phyloP scores from a whole-genome alignment of 2,329 filamentous ascomycete genomes.

The Fusarium buxicola region DNA sequence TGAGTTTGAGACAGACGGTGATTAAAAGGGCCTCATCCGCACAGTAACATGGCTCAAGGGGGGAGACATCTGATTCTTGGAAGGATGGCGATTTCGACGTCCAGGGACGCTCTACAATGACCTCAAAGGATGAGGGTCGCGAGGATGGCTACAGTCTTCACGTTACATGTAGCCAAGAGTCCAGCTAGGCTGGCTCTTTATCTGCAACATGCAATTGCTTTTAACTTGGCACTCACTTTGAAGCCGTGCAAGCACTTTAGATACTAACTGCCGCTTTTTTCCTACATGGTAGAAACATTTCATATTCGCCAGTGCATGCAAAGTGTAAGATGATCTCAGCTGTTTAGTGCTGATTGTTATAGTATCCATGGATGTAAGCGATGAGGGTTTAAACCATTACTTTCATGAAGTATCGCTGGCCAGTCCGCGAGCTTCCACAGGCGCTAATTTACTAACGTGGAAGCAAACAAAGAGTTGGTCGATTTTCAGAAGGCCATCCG shows the following conservation, averaged over 20 bases:
- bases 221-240: not conserved
- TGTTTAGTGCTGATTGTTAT: too few relatives aligned
- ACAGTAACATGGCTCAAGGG: not conserved
- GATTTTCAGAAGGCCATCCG: conserved; percentile 16
- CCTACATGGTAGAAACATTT: too few relatives aligned
- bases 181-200: not conserved
- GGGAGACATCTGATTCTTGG: not conserved
- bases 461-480: too few relatives aligned
- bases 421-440: too few relatives aligned
- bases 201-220: conserved; percentile 1
- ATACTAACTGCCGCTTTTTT: too few relatives aligned
- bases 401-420: too few relatives aligned
- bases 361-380: too few relatives aligned
- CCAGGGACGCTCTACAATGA: not conserved
- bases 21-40: not conserved
- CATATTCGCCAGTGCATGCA: too few relatives aligned
- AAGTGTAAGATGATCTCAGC: too few relatives aligned
- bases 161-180: not conserved
- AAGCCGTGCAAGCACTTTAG: too few relatives aligned
- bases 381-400: too few relatives aligned
- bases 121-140: not conserved
- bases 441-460: too few relatives aligned
- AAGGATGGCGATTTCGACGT: not conserved
- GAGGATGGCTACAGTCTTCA: not conserved
- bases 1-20: conserved; percentile 2